phyloP scores from a whole-genome alignment of 139 green algal species.

The Auxenochlorella pyrenoidosa region DNA sequence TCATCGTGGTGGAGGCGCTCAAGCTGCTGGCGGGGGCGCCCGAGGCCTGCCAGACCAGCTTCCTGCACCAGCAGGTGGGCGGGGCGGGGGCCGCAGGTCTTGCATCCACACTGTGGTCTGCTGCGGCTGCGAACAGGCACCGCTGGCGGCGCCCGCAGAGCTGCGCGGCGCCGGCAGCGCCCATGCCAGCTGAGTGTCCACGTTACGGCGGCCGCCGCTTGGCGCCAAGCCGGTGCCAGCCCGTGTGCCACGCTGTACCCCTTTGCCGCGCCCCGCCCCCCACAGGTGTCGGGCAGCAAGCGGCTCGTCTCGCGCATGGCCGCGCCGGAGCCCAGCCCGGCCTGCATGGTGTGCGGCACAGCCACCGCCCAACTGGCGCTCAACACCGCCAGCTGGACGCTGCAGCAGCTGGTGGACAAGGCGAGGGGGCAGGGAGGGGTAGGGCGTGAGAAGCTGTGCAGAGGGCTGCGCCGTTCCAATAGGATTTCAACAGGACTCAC shows the following conservation, averaged over 20 bases:
- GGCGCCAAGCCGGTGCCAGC: too few relatives aligned
- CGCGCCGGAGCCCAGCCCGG: conserved; percentile 52
- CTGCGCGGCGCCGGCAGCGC: too few relatives aligned
- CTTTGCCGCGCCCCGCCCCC: too few relatives aligned
- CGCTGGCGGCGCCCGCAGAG: too few relatives aligned
- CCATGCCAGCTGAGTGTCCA: too few relatives aligned
- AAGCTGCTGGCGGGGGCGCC: conserved; percentile 83
- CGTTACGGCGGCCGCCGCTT: too few relatives aligned
- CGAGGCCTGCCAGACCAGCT: conserved; percentile 51
- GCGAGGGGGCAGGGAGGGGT: conserved; percentile 28
- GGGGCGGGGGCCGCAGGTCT: background rate
- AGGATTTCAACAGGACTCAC: too few relatives aligned
- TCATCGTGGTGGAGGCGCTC: conserved; percentile 92
- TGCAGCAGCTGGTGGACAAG: conserved; percentile 69
- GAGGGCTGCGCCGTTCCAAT: too few relatives aligned
- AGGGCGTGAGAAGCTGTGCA: too few relatives aligned
- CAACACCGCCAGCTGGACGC: conserved; percentile 66
- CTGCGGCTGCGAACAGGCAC: too few relatives aligned
- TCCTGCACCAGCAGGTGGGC: conserved; percentile 53
- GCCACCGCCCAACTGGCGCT: conserved; percentile 63
- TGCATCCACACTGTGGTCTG: too few relatives aligned
- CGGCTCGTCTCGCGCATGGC: conserved; percentile 45
- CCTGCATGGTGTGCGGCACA: conserved; percentile 87
- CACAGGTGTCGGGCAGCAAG: conserved; percentile 43
- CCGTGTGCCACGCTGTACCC: background rate